Base-by-base conservation (phyloP, 2,329 filamentous ascomycete genomes). In the Penicillium janthinellum region DNA sequence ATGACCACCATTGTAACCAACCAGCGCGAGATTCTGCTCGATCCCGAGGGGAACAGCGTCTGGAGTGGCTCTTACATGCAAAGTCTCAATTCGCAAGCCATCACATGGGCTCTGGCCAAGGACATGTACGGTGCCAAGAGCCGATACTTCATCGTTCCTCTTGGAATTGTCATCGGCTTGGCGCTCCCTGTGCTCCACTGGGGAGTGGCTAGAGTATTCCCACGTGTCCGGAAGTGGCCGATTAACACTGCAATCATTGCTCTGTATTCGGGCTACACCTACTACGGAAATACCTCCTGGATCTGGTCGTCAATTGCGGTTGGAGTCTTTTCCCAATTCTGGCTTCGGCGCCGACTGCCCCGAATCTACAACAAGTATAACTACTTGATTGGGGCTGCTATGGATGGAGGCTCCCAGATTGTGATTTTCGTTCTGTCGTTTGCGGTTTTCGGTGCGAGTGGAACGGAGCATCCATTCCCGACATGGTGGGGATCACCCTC, bases 11-110 rank as follows among this genome's bases (percentile, higher is more conserved):
- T 83, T 56, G 75, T 82, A 1, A 66, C 71, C 5, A 77, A 78
- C 57, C 79, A 82, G 58, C 67, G 72, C 3, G 71, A 78, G 1
- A 76, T 81, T 38, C 70, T 83, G 1, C 61, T 72, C 6, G 72
- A 76, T 20, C 73, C 79, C 7, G 65, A 80, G 49, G 81, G 80
- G 5, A 77, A 73, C 51, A 78, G 77, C 60, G 77, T 81, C 44
- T 83, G 81, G 81, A 79, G 76, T 28, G 81, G 82, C n/a, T 76
- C 80, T 12, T 76, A 78, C 41, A 72, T 82, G 1, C 81, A 84
- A 64, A 52, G 52, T 14, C 79, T 76, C 72, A 83, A 83, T 62
- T 76, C 79, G 11, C 50, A 38, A 34, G 50, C 50, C 14, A 53
- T 53, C 28, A 35, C 50, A 11, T 53, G 50, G 50, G 34, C 50